Conservation (phyloP, 495 filamentous ascomycete species). For the Bombardia bombarda region DNA sequence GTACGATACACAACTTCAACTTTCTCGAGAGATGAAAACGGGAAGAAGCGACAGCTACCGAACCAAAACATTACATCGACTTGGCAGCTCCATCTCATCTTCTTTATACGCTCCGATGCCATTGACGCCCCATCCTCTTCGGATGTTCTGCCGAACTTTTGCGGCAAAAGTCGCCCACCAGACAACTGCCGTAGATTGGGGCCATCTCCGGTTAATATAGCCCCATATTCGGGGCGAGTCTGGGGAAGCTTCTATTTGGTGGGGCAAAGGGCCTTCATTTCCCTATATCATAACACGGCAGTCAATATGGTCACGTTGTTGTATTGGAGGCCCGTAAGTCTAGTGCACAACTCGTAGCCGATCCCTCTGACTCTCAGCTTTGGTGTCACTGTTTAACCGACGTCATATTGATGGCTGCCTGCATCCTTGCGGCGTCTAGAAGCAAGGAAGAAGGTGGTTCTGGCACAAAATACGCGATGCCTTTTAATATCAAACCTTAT, state of each 20-base stretch:
- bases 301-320: too few relatives aligned
- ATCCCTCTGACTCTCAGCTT: too few relatives aligned
- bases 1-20: neutral
- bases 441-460: too few relatives aligned
- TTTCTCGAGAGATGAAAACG: neutral
- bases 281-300: too few relatives aligned
- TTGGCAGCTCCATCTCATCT: neutral
- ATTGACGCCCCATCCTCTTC: neutral
- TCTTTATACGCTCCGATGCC: neutral
- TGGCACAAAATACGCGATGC: too few relatives aligned
- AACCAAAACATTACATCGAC: neutral
- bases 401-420: too few relatives aligned
- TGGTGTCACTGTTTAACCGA: too few relatives aligned
- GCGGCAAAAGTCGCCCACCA: neutral
- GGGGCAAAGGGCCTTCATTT: neutral
- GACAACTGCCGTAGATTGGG: neutral
- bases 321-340: too few relatives aligned
- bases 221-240: neutral
- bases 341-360: too few relatives aligned
- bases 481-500: too few relatives aligned
- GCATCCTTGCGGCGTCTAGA: too few relatives aligned
- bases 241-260: neutral
- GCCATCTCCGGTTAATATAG: neutral
- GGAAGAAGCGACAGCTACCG: neutral
- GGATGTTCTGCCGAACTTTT: neutral